These are phyloP conservation scores for Fusarium udum DNA, from an alignment of 2,329 filamentous ascomycete species.

Conservation along the genomic window DNA sequence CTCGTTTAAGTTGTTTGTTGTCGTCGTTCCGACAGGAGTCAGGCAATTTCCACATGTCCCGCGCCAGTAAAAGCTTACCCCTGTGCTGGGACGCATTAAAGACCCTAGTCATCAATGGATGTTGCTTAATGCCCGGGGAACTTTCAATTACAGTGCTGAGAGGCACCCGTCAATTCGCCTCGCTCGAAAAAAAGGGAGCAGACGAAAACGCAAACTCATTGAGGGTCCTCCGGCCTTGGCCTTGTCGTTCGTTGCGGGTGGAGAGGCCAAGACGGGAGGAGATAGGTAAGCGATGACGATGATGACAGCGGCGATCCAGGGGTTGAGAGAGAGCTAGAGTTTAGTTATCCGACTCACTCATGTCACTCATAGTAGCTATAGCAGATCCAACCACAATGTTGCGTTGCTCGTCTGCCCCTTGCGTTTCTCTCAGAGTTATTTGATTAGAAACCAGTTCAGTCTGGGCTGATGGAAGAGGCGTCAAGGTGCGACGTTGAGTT, in stretches of 20 bases:
- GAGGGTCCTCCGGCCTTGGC: neutral
- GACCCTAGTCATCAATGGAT: neutral
- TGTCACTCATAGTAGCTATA: neutral
- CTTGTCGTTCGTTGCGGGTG: conserved; percentile 24
- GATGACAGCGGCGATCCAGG: conserved; percentile 34
- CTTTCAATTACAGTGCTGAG: neutral
- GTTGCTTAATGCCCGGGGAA: neutral
- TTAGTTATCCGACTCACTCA: neutral
- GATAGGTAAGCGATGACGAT: conserved; percentile 32
- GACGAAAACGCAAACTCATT: neutral
- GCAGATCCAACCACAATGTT: conserved; percentile 1
- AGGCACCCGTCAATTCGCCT: neutral
- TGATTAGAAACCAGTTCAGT: neutral
- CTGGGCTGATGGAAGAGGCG: conserved; percentile 27
- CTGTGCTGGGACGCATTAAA: conserved; percentile 15
- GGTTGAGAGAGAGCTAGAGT: neutral
- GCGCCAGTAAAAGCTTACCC: conserved; percentile 21
- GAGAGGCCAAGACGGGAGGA: conserved; percentile 29
- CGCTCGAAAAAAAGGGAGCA: neutral
- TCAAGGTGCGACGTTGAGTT: conserved; percentile 18
- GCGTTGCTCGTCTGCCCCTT: neutral
- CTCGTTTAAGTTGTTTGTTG: neutral
- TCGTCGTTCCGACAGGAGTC: conserved; percentile 18
- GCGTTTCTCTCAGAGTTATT: neutral
- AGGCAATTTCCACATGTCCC: conserved; percentile 33